Evolutionary conservation across 106 monocot genomes (phyloP).

Genomic region (Triglochin maritima): DNA sequence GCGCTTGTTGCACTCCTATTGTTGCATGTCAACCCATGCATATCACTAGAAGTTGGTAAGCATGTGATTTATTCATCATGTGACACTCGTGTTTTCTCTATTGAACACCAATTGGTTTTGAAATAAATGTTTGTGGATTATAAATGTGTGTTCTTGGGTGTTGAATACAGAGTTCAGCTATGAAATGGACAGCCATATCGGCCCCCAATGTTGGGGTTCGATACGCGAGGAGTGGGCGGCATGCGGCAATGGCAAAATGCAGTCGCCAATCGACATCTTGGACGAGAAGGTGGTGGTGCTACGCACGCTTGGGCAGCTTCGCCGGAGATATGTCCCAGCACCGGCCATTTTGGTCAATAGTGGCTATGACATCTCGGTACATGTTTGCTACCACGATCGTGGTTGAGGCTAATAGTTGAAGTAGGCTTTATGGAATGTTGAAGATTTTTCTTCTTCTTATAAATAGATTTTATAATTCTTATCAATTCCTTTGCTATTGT

Average conservation of each 20-base stretch:
- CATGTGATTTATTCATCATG: neutral
- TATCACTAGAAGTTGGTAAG: neutral
- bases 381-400: too few species aligned
- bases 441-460: too few species aligned
- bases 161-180: conserved; percentile 4
- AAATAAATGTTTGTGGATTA: too few species aligned
- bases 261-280: conserved; percentile 57
- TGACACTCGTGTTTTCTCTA: too few species aligned
- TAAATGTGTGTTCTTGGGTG: neutral
- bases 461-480: too few species aligned
- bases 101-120: neutral
- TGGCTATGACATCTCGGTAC: too few species aligned
- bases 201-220: conserved; percentile 44
- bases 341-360: too few species aligned
- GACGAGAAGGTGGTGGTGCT: conserved; percentile 4
- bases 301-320: neutral
- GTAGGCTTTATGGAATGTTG: too few species aligned
- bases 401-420: too few species aligned
- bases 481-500: too few species aligned
- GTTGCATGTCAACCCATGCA: neutral
- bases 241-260: conserved; percentile 33
- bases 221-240: conserved; percentile 19
- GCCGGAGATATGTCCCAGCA: too few species aligned
- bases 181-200: neutral
- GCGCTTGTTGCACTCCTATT: neutral